Conservation (phyloP, 2,329 filamentous ascomycete species). For the Aspergillus fructus region DNA sequence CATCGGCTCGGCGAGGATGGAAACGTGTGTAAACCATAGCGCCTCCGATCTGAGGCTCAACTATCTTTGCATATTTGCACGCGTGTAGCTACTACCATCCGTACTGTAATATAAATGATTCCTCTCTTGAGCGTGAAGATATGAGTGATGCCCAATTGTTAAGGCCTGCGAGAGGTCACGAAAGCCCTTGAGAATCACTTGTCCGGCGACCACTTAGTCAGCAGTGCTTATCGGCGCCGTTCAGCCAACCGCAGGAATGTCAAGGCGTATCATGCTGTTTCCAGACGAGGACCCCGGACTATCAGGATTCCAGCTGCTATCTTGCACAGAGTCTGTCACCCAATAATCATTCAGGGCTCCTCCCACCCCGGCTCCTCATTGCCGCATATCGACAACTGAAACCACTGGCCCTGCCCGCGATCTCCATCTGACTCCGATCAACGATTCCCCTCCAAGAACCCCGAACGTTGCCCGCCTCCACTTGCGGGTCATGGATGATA, state of each 20-base stretch:
- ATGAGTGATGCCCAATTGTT: no score
- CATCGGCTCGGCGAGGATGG: no score
- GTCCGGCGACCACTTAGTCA: not conserved
- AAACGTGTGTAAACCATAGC: no score
- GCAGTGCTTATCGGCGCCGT: not conserved
- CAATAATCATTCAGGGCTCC: not conserved
- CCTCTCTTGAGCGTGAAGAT: no score
- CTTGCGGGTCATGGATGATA: conserved; percentile 16
- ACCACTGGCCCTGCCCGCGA: not conserved
- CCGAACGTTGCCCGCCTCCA: conserved; percentile 12
- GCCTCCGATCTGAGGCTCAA: no score
- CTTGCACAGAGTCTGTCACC: not conserved
- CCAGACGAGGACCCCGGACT: not conserved
- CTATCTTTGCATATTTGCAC: no score
- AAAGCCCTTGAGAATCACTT: no score
- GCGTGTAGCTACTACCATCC: no score
- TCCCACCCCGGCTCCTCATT: not conserved
- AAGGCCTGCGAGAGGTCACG: no score
- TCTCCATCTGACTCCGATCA: not conserved
- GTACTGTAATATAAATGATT: no score
- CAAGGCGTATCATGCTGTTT: not conserved
- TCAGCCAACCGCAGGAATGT: not conserved
- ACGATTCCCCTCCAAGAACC: not conserved
- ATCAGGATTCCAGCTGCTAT: not conserved
- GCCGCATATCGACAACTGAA: not conserved